phyloP scores from a whole-genome alignment of 768 basidiomycete genomes.

The Rubroboletus pulcherrimus region DNA sequence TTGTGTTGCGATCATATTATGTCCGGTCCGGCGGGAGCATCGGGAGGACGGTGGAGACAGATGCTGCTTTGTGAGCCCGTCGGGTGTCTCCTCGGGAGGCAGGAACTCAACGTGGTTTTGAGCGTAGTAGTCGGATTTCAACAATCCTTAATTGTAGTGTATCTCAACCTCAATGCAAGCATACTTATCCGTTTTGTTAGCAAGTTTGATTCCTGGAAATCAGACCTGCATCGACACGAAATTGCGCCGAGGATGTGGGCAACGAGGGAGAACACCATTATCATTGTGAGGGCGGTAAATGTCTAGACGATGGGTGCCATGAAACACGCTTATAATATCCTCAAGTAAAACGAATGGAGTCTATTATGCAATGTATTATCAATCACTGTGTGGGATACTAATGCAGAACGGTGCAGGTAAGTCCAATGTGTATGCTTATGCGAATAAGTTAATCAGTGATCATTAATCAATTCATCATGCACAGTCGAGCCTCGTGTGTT shows the following conservation, averaged over 20 bases:
- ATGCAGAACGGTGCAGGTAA: neutral
- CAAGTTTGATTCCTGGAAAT: no score
- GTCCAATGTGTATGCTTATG: neutral
- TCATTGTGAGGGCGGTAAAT: neutral
- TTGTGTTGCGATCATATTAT: constrained; percentile 38
- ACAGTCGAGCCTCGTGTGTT: constrained; percentile 1
- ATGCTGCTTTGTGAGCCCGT: constrained; percentile 24
- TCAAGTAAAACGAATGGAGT: neutral
- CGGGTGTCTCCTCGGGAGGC: constrained; percentile 24
- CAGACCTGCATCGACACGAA: neutral
- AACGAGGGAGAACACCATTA: neutral
- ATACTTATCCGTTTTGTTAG: neutral
- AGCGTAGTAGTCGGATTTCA: constrained; percentile 68
- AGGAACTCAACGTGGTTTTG: constrained; percentile 30
- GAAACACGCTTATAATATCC: neutral
- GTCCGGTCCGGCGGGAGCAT: constrained; percentile 22
- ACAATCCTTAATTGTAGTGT: constrained; percentile 56
- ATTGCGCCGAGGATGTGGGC: neutral
- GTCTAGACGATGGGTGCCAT: neutral
- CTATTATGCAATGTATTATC: neutral
- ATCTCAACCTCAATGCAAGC: constrained; percentile 14
- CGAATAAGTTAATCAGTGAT: constrained; percentile 9
- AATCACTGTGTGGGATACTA: neutral
- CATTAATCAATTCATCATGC: constrained; percentile 1
- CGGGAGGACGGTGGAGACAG: constrained; percentile 15